These are phyloP conservation scores for Phytopythium helicoides DNA, from an alignment of 352 stramenopile genomes.

Conservation along the genomic window DNA sequence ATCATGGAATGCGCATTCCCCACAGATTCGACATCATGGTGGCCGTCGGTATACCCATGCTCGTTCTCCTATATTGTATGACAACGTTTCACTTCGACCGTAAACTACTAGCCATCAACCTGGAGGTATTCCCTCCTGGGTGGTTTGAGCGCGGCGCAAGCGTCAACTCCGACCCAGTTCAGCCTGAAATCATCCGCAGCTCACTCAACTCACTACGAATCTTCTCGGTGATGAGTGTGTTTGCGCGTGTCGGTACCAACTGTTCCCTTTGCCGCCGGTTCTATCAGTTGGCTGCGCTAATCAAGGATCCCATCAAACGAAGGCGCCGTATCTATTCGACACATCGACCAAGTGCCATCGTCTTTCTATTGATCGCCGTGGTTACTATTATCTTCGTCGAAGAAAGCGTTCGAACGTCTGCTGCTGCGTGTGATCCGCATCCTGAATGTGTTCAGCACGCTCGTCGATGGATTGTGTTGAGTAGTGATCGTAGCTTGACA, in stretches of 20 bases:
- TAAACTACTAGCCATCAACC: constrained; percentile 28
- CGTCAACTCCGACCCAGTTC: constrained; percentile 19
- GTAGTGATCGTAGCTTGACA: constrained; percentile 3
- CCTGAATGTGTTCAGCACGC: constrained; percentile 19
- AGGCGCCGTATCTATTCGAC: constrained; percentile 12
- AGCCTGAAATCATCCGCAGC: constrained; percentile 23
- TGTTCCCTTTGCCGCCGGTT: constrained; percentile 20
- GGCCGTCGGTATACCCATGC: constrained; percentile 27
- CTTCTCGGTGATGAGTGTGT: constrained; percentile 16
- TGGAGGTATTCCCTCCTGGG: constrained; percentile 20
- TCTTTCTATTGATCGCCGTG: constrained; percentile 10
- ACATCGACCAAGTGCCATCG: constrained; percentile 1
- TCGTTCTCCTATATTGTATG: constrained; percentile 28
- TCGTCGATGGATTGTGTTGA: constrained; percentile 11
- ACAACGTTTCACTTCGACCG: constrained; percentile 28
- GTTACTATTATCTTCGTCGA: constrained; percentile 8
- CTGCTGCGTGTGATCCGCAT: constrained; percentile 4
- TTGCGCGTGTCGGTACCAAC: constrained; percentile 27
- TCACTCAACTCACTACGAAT: constrained; percentile 33
- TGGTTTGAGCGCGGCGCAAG: constrained; percentile 27
- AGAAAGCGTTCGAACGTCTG: constrained; percentile 11
- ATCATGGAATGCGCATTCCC: too few species aligned
- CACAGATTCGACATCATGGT: constrained; percentile 33
- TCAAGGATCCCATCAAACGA: constrained; percentile 7
- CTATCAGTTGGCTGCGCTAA: constrained; percentile 3